These are phyloP conservation scores for Pestalotiopsis sp. DNA, from an alignment of 2,329 filamentous ascomycete genomes.

Conservation along the genomic window DNA sequence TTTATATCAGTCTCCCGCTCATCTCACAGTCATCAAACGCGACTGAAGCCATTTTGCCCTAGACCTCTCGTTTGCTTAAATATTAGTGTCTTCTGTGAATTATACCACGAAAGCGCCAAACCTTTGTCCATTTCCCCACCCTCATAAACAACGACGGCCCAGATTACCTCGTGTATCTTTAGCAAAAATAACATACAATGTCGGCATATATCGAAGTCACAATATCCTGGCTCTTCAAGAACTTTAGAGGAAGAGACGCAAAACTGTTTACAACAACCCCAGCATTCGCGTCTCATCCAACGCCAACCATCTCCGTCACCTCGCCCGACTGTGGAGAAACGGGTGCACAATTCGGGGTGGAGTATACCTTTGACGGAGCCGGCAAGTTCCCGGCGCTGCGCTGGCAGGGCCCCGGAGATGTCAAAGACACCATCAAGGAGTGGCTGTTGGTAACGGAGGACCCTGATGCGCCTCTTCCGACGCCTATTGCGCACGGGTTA, in stretches of 20 bases:
- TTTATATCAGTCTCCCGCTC: background rate
- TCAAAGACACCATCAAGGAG: slow-evolving; percentile 36
- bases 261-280: slow-evolving; percentile 39
- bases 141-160: too few species aligned
- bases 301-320: slow-evolving; percentile 39
- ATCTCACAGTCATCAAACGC: background rate
- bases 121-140: background rate
- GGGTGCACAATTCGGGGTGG: slow-evolving; percentile 34
- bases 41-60: background rate
- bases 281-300: slow-evolving; percentile 34
- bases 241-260: slow-evolving; percentile 37
- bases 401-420: slow-evolving; percentile 38
- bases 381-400: slow-evolving; percentile 42
- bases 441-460: slow-evolving; percentile 51
- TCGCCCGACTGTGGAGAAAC: slow-evolving; percentile 43
- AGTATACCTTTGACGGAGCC: slow-evolving; percentile 40
- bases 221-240: slow-evolving; percentile 42
- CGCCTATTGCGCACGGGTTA: slow-evolving; percentile 48
- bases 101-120: background rate
- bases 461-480: slow-evolving; percentile 47
- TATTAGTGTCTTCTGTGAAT: background rate
- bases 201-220: slow-evolving; percentile 31
- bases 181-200: background rate
- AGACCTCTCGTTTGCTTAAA: background rate
- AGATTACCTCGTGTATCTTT: too few species aligned